Evolutionary conservation across 805 yeast genomes (phyloP).

Genomic region (Alloascoidea africana): DNA sequence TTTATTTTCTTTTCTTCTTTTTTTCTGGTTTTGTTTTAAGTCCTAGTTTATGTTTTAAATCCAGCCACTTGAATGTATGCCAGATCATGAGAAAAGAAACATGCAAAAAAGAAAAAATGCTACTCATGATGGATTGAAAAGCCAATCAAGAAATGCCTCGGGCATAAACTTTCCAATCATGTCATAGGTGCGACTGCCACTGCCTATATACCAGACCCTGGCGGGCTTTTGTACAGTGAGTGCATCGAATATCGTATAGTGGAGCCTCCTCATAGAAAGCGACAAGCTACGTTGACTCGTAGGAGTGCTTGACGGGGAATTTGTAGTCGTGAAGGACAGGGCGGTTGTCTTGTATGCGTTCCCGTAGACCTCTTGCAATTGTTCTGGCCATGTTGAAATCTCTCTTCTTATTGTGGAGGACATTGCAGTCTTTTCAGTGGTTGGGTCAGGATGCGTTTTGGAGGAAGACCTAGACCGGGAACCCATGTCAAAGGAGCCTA

Average conservation of each 20-base stretch:
- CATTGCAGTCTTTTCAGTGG: slow-evolving; percentile 11
- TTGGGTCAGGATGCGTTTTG: too few species aligned
- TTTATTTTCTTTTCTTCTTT: too few species aligned
- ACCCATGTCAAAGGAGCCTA: slow-evolving; percentile 31
- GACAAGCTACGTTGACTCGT: slow-evolving; percentile 2
- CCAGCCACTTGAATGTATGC: too few species aligned
- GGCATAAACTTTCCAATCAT: slow-evolving; percentile 14
- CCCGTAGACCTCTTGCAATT: slow-evolving; percentile 19
- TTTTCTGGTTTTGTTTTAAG: too few species aligned
- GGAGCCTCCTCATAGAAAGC: slow-evolving; percentile 13
- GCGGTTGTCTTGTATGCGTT: slow-evolving; percentile 13
- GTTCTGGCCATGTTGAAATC: slow-evolving; percentile 24
- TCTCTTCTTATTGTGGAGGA: slow-evolving; percentile 21
- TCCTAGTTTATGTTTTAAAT: too few species aligned
- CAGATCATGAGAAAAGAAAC: too few species aligned
- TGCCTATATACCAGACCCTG: slow-evolving; percentile 17
- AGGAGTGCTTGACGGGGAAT: slow-evolving; percentile 3
- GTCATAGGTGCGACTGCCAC: slow-evolving; percentile 17
- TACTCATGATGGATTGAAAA: slow-evolving; percentile 18
- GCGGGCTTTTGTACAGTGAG: slow-evolving; percentile 13
- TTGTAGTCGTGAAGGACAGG: slow-evolving; percentile 3
- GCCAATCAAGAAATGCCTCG: slow-evolving; percentile 19
- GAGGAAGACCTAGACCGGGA: too few species aligned
- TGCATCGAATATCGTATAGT: slow-evolving; percentile 16
- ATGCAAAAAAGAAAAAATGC: too few species aligned